phyloP scores from a whole-genome alignment of 2,329 filamentous ascomycete genomes.

The Aspergillus awamori region DNA sequence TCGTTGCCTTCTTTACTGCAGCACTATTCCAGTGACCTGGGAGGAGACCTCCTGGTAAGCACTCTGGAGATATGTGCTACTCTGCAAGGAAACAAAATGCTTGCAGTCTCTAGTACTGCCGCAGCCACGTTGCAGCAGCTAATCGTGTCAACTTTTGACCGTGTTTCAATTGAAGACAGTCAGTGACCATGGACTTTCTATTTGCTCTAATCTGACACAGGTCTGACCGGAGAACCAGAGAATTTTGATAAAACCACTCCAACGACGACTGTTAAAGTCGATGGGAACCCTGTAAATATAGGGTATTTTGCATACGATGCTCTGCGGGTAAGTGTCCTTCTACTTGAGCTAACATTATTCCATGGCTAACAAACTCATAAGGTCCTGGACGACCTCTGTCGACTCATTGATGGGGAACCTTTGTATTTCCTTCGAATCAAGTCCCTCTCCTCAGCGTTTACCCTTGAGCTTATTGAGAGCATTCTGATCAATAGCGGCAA shows the following conservation, averaged over 20 bases:
- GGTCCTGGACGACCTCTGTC: slow-evolving; percentile 87
- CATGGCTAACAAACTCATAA: slow-evolving; percentile 36
- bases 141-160: slow-evolving; percentile 89
- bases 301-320: slow-evolving; percentile 81
- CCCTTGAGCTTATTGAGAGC: slow-evolving; percentile 88
- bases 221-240: slow-evolving; percentile 22
- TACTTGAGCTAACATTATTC: not conserved
- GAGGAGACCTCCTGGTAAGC: slow-evolving; percentile 77
- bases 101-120: slow-evolving; percentile 91
- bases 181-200: slow-evolving; percentile 37
- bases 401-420: slow-evolving; percentile 81
- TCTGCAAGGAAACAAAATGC: slow-evolving; percentile 87
- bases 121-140: slow-evolving; percentile 96
- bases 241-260: slow-evolving; percentile 53
- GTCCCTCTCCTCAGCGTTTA: slow-evolving; percentile 77
- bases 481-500: slow-evolving; percentile 82
- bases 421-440: slow-evolving; percentile 81
- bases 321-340: slow-evolving; percentile 60
- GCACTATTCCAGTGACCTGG: slow-evolving; percentile 81
- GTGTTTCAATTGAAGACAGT: slow-evolving; percentile 82
- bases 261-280: slow-evolving; percentile 68
- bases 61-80: slow-evolving; percentile 89
- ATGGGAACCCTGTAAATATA: slow-evolving; percentile 67
- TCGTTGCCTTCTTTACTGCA: slow-evolving; percentile 86
- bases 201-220: not conserved